A percentile compares a stretch with the other conserved stretches of the same genome.
Evolutionary conservation across 2,329 filamentous ascomycete genomes (phyloP).

Genomic region (Pestalotiopsis sp.): DNA sequence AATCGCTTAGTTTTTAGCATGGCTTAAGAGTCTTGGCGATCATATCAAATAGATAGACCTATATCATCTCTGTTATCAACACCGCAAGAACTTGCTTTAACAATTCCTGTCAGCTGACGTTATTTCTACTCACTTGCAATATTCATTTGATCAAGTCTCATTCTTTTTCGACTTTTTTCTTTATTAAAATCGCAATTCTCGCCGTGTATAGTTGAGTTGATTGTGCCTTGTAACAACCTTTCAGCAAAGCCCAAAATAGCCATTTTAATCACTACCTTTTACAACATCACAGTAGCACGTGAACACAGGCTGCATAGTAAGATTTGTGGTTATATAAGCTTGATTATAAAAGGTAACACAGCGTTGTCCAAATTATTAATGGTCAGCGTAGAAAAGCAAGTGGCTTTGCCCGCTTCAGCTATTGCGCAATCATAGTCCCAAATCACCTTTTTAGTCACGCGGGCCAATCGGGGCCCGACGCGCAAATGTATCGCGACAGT

Average conservation of each 20-base stretch:
- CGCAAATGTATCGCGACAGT: conserved; percentile 5
- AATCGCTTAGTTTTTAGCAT: neutral
- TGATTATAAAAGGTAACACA: neutral
- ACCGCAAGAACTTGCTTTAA: too few species aligned
- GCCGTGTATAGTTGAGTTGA: too few species aligned
- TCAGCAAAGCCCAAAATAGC: too few species aligned
- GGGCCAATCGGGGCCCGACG: neutral
- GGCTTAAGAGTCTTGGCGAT: too few species aligned
- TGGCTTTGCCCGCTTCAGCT: neutral
- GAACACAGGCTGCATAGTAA: neutral
- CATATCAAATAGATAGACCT: too few species aligned
- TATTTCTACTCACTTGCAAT: too few species aligned
- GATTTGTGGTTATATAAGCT: neutral
- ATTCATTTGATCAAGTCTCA: too few species aligned
- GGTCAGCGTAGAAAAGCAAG: neutral
- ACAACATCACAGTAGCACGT: neutral
- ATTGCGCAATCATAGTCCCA: conserved; percentile 9
- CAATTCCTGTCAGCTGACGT: too few species aligned
- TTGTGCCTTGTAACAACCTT: too few species aligned
- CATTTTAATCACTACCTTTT: neutral
- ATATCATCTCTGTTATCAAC: too few species aligned
- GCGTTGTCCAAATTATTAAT: neutral
- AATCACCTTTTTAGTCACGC: neutral
- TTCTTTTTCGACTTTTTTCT: too few species aligned
- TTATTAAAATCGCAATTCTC: too few species aligned